A percentile compares a stretch with the other conserved stretches of the same genome.
Evolutionary conservation across 2,329 filamentous ascomycete genomes (phyloP).

Genomic region (Rutstroemia sp.): DNA sequence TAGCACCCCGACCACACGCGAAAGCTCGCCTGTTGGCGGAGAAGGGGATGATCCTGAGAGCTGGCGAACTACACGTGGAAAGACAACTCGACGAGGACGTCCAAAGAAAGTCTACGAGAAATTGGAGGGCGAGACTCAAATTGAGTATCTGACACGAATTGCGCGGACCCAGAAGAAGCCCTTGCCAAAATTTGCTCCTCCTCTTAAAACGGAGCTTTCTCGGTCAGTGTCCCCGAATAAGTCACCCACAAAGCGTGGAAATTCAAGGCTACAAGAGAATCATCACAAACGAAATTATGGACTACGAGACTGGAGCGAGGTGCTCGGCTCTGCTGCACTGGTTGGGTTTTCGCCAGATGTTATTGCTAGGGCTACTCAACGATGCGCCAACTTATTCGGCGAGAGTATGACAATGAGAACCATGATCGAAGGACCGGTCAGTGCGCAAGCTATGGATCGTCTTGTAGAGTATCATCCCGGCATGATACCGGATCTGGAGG

Average conservation of each 20-base stretch:
- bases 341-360: conserved; percentile 60
- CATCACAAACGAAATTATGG: conserved; percentile 14
- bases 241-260: conserved; percentile 5
- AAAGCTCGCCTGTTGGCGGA: background rate
- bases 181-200: conserved; percentile 31
- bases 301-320: conserved; percentile 71
- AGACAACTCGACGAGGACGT: conserved; percentile 20
- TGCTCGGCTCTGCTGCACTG: conserved; percentile 71
- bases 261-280: background rate
- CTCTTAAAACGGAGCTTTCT: background rate
- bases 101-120: conserved; percentile 23
- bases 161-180: conserved; percentile 36
- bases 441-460: conserved; percentile 7
- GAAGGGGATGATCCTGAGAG: conserved; percentile 1
- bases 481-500: conserved; percentile 15
- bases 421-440: conserved; percentile 17
- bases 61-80: conserved; percentile 11
- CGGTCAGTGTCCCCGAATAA: conserved; percentile 4
- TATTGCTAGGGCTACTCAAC: conserved; percentile 60
- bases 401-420: conserved; percentile 54
- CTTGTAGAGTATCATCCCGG: conserved; percentile 23
- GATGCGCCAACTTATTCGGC: conserved; percentile 70
- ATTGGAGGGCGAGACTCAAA: conserved; percentile 28
- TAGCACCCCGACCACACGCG: background rate
- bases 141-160: conserved; percentile 40